Evolutionary conservation across 495 filamentous ascomycete genomes (phyloP).

Genomic region (Podospora pseudopauciseta): DNA sequence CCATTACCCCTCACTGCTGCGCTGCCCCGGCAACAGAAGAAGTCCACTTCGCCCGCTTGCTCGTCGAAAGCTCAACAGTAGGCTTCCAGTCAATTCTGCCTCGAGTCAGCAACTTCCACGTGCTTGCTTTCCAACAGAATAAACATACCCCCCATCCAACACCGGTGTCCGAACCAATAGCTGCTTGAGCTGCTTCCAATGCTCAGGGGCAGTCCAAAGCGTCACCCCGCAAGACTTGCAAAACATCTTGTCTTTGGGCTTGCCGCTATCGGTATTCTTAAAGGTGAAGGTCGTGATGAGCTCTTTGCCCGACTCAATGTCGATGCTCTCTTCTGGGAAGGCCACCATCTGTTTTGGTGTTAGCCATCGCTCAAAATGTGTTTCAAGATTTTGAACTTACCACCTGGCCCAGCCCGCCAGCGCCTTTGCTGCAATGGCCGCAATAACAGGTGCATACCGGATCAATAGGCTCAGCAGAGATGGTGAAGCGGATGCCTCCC

Average conservation of each 20-base stretch:
- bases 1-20: neutral
- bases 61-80: neutral
- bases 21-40: neutral
- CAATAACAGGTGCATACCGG: slow-evolving; percentile 4
- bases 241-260: slow-evolving; percentile 18
- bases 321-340: slow-evolving; percentile 9
- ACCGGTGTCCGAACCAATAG: slow-evolving; percentile 5
- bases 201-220: slow-evolving; percentile 10
- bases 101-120: neutral
- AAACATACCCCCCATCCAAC: slow-evolving; percentile 8
- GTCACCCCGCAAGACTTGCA: slow-evolving; percentile 14
- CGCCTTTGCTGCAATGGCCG: slow-evolving; percentile 9
- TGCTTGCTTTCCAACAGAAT: neutral
- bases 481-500: slow-evolving; percentile 8
- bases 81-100: slow-evolving; percentile 10
- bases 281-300: slow-evolving; percentile 10
- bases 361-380: neutral
- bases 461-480: neutral
- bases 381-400: neutral
- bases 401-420: slow-evolving; percentile 3
- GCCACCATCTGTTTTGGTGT: neutral
- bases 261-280: slow-evolving; percentile 11
- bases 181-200: neutral
- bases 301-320: neutral
- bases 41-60: neutral